phyloP scores from a whole-genome alignment of 306 rosid species.

The Leucaena leucocephala region DNA sequence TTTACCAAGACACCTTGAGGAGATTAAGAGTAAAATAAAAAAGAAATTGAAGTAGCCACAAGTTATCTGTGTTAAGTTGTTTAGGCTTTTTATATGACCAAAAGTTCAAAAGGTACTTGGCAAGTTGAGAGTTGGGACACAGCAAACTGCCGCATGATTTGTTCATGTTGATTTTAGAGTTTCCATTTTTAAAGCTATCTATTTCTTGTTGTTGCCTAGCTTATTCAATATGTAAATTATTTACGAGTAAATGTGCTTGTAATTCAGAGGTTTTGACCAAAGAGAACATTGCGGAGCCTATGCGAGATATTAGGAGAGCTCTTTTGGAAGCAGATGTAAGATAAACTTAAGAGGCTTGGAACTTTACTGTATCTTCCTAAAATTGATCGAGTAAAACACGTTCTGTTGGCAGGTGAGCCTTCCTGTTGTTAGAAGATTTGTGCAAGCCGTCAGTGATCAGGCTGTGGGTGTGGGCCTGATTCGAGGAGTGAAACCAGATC shows the following conservation, averaged over 20 bases:
- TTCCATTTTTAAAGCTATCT: neutral
- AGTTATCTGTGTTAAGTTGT: neutral
- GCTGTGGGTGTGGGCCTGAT: conserved; percentile 91
- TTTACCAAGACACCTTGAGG: neutral
- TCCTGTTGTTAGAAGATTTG: conserved; percentile 98
- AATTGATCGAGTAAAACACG: conserved; percentile 18
- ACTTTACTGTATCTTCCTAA: conserved; percentile 1
- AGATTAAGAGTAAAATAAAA: neutral
- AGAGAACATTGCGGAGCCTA: conserved; percentile 94
- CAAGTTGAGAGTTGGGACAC: neutral
- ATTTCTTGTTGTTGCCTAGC: neutral
- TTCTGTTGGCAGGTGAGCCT: conserved; percentile 83
- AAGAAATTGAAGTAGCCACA: neutral
- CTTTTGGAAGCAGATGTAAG: conserved; percentile 98
- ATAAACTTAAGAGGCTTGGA: conserved; percentile 21
- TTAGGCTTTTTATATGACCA: neutral
- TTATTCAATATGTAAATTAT: neutral
- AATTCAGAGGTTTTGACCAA: conserved; percentile 88
- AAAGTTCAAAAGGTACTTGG: neutral
- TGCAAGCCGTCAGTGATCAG: conserved; percentile 86
- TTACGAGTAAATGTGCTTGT: conserved; percentile 29
- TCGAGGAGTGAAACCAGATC: conserved; percentile 92
- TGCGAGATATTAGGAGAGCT: conserved; percentile 97
- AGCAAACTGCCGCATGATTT: neutral
- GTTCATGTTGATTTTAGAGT: neutral